Conservation (phyloP, 2,329 filamentous ascomycete genomes). For the Elsinoe perseae region DNA sequence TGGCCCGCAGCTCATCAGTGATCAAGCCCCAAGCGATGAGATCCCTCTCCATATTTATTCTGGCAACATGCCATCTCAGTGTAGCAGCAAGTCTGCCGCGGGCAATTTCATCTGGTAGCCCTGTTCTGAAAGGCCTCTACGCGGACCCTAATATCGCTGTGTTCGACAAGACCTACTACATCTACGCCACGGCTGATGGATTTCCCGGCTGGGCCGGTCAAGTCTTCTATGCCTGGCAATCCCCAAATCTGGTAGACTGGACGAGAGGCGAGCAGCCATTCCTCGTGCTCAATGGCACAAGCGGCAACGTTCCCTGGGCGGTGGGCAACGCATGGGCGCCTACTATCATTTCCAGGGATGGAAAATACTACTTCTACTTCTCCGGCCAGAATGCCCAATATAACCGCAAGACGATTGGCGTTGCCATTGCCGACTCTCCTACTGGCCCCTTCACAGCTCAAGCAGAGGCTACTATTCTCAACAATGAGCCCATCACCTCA, state of each 20-base stretch:
- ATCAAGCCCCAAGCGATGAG: neutral
- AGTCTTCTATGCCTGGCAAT: constrained; percentile 44
- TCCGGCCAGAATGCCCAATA: constrained; percentile 26
- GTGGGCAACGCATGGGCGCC: constrained; percentile 34
- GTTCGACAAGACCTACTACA: constrained; percentile 40
- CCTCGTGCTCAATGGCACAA: constrained; percentile 39
- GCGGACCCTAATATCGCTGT: constrained; percentile 44
- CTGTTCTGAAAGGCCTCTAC: constrained; percentile 22
- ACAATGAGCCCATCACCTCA: constrained; percentile 23
- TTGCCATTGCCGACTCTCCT: constrained; percentile 23
- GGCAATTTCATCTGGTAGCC: constrained; percentile 3
- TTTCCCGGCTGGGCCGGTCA: constrained; percentile 40
- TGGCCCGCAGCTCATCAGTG: too few relatives aligned
- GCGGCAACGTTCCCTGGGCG: constrained; percentile 34
- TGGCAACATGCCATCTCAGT: neutral
- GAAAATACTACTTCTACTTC: constrained; percentile 29
- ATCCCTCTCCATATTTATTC: neutral
- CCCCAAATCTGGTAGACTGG: constrained; percentile 38
- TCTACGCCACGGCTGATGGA: constrained; percentile 44
- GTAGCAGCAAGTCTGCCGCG: neutral
- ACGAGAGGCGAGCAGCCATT: constrained; percentile 36
- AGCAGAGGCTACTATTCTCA: constrained; percentile 23
- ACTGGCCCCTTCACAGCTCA: constrained; percentile 25
- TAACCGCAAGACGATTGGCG: constrained; percentile 26
- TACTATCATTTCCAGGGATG: constrained; percentile 23